A percentile compares a stretch with the other conserved stretches of the same genome.
Conservation (phyloP, 108 stramenopile genomes). For the Stephanodiscus minutulus region DNA sequence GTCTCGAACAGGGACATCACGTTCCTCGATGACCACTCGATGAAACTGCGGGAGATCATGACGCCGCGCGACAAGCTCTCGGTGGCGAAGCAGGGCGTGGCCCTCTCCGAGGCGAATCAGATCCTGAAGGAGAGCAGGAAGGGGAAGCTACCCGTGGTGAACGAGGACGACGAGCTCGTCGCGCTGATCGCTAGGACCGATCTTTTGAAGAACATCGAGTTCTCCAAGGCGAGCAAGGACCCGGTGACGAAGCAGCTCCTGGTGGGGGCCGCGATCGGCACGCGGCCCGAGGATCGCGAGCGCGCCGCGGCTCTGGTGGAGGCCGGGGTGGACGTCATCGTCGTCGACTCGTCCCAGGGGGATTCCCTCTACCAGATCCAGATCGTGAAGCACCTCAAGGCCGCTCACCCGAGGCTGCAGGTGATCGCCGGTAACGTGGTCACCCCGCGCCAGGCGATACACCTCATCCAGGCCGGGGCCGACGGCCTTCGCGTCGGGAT, state of each 20-base stretch:
- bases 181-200: slow-evolving; percentile 98
- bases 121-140: slow-evolving; percentile 96
- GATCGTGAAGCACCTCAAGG: slow-evolving; percentile 93
- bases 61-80: slow-evolving; percentile 81
- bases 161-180: slow-evolving; percentile 94
- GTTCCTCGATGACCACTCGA: slow-evolving; percentile 88
- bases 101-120: slow-evolving; percentile 94
- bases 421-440: slow-evolving; percentile 99
- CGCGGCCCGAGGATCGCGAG: slow-evolving; percentile 95
- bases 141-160: slow-evolving; percentile 98
- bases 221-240: slow-evolving; percentile 95
- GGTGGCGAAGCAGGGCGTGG: slow-evolving; percentile 92
- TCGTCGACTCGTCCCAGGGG: slow-evolving; percentile 99
- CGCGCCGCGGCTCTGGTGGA: slow-evolving; percentile 89
- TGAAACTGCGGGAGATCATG: slow-evolving; percentile 92
- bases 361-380: slow-evolving; percentile 99
- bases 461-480: slow-evolving; percentile 98
- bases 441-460: slow-evolving; percentile 93
- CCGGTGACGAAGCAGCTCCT: slow-evolving; percentile 93
- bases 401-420: slow-evolving; percentile 81
- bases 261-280: slow-evolving; percentile 98
- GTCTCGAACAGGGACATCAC: slow-evolving; percentile 97
- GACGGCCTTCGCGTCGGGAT: slow-evolving; percentile 99
- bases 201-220: slow-evolving; percentile 97
- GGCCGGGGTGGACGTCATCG: slow-evolving; percentile 98